These are phyloP conservation scores for Thuidium tamariscinum DNA, from an alignment of 225 moss, liverwort and hornwort genomes.

Conservation along the genomic window DNA sequence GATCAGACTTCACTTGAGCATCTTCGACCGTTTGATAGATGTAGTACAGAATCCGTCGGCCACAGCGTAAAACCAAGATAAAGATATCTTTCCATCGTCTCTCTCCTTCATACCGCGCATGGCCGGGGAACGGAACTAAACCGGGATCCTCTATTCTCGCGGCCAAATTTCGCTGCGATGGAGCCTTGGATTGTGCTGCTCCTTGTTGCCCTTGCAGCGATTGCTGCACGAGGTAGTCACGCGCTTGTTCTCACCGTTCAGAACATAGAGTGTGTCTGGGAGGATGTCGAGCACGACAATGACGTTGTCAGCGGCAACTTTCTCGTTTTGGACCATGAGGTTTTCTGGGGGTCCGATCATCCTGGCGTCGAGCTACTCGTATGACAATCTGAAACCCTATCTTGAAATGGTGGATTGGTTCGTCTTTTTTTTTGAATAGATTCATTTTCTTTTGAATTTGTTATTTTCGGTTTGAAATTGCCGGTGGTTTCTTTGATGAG, in stretches of 20 bases:
- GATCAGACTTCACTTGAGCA: not conserved
- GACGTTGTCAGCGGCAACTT: constrained; percentile 48
- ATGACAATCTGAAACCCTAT: not conserved
- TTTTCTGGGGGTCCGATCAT: constrained; percentile 54
- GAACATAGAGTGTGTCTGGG: constrained; percentile 49
- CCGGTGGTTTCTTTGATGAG: not conserved
- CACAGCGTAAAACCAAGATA: not conserved
- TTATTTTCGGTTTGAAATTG: not conserved
- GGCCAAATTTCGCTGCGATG: constrained; percentile 4
- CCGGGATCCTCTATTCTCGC: not conserved
- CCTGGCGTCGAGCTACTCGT: constrained; percentile 49
- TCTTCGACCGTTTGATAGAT: not conserved
- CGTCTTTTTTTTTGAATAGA: not conserved
- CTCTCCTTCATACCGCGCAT: not conserved
- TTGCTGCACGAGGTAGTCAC: not conserved
- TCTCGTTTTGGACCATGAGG: constrained; percentile 33
- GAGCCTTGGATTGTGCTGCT: constrained; percentile 11
- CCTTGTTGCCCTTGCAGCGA: not conserved
- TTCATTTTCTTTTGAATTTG: not conserved
- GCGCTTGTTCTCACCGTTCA: constrained; percentile 36
- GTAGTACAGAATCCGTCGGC: not conserved
- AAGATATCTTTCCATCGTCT: not conserved
- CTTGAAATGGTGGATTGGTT: not conserved
- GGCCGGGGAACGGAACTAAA: not conserved
- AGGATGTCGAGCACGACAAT: constrained; percentile 41